Evolutionary conservation across 2,329 filamentous ascomycete genomes (phyloP).

Genomic region (Arthrobotrys sinensis): DNA sequence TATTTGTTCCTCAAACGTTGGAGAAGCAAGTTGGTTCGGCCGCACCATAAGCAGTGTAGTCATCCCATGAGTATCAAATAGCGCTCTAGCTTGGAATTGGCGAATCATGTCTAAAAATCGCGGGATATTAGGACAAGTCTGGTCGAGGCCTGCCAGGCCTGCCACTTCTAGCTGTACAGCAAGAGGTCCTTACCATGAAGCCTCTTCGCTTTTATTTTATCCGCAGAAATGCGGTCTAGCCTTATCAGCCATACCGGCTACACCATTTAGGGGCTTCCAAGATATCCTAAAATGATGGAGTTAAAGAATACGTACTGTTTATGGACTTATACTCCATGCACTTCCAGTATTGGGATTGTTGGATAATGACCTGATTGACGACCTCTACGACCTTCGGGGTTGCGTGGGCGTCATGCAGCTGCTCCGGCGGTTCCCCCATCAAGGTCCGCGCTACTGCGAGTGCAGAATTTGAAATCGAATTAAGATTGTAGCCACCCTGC

Average conservation of each 20-base stretch:
- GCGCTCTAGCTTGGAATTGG: slow-evolving; percentile 79
- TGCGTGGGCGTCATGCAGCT: slow-evolving; percentile 70
- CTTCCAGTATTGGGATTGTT: slow-evolving; percentile 70
- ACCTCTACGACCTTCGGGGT: slow-evolving; percentile 72
- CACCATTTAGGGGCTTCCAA: slow-evolving; percentile 3
- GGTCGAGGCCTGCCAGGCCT: neutral
- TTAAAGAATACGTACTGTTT: slow-evolving; percentile 43
- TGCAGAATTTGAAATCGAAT: slow-evolving; percentile 92
- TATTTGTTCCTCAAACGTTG: slow-evolving; percentile 88
- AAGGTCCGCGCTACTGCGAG: slow-evolving; percentile 91
- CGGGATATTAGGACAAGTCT: slow-evolving; percentile 34
- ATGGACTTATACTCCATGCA: slow-evolving; percentile 54
- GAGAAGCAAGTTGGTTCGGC: slow-evolving; percentile 74
- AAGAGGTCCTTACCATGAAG: slow-evolving; percentile 46
- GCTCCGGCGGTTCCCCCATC: slow-evolving; percentile 91
- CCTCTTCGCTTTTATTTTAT: slow-evolving; percentile 51
- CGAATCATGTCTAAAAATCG: slow-evolving; percentile 78
- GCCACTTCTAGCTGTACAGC: neutral
- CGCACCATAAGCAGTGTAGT: slow-evolving; percentile 84
- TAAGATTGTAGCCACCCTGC: slow-evolving; percentile 89
- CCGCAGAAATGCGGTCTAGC: slow-evolving; percentile 56
- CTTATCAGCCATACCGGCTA: slow-evolving; percentile 45
- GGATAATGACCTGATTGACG: slow-evolving; percentile 73
- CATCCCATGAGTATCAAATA: slow-evolving; percentile 83
- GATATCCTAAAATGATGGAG: neutral